phyloP scores from a whole-genome alignment of 148 eudicot genomes.

The Camellia lanceoleosa region DNA sequence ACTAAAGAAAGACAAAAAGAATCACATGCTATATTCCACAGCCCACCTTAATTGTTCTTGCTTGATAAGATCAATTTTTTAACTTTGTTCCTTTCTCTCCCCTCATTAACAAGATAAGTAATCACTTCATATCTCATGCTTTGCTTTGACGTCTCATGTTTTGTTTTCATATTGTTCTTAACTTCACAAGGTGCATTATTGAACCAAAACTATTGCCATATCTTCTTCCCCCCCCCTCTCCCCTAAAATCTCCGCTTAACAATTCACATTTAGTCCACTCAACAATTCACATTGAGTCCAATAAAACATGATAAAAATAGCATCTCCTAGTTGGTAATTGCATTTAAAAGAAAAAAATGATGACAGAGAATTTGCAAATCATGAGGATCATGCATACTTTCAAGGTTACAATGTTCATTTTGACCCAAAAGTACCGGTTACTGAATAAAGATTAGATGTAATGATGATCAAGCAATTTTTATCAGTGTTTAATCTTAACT shows the following conservation, averaged over 20 bases:
- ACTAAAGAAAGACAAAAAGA: neutral
- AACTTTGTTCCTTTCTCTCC: neutral
- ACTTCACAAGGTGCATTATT: too few species aligned
- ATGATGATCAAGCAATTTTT: too few species aligned
- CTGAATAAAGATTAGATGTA: too few species aligned
- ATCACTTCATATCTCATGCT: neutral
- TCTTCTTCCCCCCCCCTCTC: too few species aligned
- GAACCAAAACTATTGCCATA: too few species aligned
- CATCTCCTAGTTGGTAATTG: neutral
- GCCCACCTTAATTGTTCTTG: slow-evolving; percentile 10
- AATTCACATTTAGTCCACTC: neutral
- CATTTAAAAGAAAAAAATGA: too few species aligned
- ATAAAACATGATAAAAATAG: neutral
- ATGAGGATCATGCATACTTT: neutral
- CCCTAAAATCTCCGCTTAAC: neutral
- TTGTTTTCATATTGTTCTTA: too few species aligned
- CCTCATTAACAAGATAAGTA: neutral
- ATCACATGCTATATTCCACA: neutral
- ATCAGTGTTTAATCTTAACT: too few species aligned
- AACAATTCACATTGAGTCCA: neutral
- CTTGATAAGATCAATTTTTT: neutral
- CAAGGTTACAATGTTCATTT: too few species aligned
- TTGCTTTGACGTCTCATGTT: too few species aligned
- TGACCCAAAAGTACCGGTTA: neutral
- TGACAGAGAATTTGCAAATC: neutral